phyloP scores from a whole-genome alignment of 345 rosid genomes.

The Brassica incana region DNA sequence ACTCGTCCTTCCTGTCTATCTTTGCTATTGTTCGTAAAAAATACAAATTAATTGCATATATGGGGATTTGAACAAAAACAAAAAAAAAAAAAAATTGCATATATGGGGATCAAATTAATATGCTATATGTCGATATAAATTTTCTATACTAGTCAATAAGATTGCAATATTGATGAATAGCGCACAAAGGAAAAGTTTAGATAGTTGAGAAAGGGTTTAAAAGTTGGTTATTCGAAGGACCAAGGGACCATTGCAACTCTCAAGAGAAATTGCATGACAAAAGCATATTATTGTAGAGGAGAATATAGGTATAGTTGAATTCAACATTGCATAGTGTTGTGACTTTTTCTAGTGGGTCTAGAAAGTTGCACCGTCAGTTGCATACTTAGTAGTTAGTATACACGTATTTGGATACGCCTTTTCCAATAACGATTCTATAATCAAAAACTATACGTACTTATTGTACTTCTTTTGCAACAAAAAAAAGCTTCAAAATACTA shows the following conservation, averaged over 20 bases:
- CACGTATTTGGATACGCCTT: constrained; percentile 27
- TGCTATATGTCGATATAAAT: neutral
- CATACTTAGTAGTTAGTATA: neutral
- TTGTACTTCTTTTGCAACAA: neutral
- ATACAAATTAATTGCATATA: neutral
- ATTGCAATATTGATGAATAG: neutral
- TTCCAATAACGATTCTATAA: neutral
- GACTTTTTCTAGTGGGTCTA: constrained; percentile 34
- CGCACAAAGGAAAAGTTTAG: constrained; percentile 9
- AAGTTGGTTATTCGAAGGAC: constrained; percentile 26
- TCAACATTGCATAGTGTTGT: constrained; percentile 19
- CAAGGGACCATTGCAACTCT: constrained; percentile 22
- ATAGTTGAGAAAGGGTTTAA: constrained; percentile 11
- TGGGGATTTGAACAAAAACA: too few species aligned
- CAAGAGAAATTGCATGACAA: constrained; percentile 24
- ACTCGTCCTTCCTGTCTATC: too few species aligned
- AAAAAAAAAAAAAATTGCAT: neutral
- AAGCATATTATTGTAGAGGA: constrained; percentile 19
- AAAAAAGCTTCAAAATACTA: neutral
- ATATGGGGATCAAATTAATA: neutral
- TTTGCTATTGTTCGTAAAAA: neutral
- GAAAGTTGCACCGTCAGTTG: constrained; percentile 21
- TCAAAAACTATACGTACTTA: neutral
- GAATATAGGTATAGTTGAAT: constrained; percentile 28
- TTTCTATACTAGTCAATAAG: neutral